Evolutionary conservation across 306 rosid genomes (phyloP).

Genomic region (Vachellia pachyceras): DNA sequence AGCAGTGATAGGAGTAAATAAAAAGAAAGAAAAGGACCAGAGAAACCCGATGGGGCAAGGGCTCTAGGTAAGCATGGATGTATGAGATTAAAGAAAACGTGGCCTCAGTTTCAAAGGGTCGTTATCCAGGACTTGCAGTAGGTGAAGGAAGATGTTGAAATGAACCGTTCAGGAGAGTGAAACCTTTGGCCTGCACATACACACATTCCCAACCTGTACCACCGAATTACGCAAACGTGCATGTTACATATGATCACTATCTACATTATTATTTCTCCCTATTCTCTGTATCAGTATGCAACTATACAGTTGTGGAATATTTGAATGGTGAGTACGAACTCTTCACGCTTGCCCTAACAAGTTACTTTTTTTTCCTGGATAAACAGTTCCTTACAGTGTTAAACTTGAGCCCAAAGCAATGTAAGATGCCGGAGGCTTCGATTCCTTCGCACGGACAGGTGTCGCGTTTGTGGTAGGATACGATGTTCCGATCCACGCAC

Average conservation of each 20-base stretch:
- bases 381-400: too few relatives aligned
- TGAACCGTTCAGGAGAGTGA: not conserved
- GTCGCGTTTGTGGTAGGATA: not conserved
- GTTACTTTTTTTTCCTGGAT: too few relatives aligned
- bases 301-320: too few relatives aligned
- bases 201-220: constrained; percentile 28
- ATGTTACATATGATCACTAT: too few relatives aligned
- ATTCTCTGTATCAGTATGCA: too few relatives aligned
- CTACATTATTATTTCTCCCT: too few relatives aligned
- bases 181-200: not conserved
- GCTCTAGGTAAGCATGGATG: constrained; percentile 6
- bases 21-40: not conserved
- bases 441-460: not conserved
- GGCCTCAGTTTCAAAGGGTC: constrained; percentile 14
- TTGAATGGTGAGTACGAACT: too few relatives aligned
- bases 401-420: not conserved
- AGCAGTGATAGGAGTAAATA: too few relatives aligned
- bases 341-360: too few relatives aligned
- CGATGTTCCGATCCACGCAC: not conserved
- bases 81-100: constrained; percentile 30
- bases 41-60: not conserved
- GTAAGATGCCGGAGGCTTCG: not conserved
- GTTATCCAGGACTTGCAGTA: constrained; percentile 31
- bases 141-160: constrained; percentile 40
- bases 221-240: constrained; percentile 33